phyloP scores from a whole-genome alignment of 1,284 basidiomycete species.

The Uromyces viciae-fabae region DNA sequence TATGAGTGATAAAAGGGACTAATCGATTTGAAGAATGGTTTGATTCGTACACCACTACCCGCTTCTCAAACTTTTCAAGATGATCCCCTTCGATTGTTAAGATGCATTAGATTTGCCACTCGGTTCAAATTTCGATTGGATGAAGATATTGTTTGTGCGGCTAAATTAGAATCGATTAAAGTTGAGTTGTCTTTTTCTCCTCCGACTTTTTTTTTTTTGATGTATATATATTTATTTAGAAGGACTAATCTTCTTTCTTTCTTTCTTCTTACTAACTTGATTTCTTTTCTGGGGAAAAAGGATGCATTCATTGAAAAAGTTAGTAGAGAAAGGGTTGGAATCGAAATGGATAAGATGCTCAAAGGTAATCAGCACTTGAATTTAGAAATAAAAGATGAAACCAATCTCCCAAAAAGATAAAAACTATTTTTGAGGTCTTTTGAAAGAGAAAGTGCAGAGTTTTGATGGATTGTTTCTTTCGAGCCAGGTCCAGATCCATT shows the following conservation, averaged over 20 bases:
- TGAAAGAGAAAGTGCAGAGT: not conserved
- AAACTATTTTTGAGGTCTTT: not conserved
- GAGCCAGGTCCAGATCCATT: conserved; percentile 50
- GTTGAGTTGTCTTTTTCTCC: conserved; percentile 31
- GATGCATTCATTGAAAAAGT: conserved; percentile 52
- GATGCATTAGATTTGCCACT: conserved; percentile 86
- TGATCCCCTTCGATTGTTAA: conserved; percentile 85
- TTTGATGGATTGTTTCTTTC: not conserved
- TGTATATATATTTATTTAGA: too few relatives aligned
- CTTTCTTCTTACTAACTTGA: not conserved
- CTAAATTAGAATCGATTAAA: conserved; percentile 64
- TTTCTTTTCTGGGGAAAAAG: conserved; percentile 43
- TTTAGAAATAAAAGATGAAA: conserved; percentile 7
- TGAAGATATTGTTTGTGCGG: conserved; percentile 67
- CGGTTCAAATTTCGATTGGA: conserved; percentile 79
- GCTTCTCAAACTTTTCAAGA: conserved; percentile 86
- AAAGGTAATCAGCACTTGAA: conserved; percentile 59
- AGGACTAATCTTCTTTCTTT: not conserved
- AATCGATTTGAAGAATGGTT: conserved; percentile 70
- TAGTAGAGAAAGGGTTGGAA: conserved; percentile 54
- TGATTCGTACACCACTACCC: conserved; percentile 83
- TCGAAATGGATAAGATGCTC: conserved; percentile 56
- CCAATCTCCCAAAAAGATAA: too few relatives aligned
- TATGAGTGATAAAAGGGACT: too few relatives aligned
- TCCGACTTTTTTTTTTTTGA: not conserved